Conservation (phyloP, 768 basidiomycete species). For the Leccinellum albellum region DNA sequence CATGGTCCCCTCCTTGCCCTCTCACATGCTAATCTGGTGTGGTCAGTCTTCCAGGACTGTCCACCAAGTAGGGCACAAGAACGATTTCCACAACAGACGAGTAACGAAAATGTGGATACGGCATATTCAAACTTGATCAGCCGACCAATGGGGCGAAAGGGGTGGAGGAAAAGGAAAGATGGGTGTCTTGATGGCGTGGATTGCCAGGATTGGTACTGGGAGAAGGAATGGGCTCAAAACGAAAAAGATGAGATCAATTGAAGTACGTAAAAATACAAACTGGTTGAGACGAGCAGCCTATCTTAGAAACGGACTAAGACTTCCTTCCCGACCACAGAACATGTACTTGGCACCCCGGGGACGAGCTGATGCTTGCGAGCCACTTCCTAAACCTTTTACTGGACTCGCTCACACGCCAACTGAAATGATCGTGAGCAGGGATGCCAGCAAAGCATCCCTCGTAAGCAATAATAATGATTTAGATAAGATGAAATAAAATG, state of each 20-base stretch:
- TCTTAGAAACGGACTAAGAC: no score
- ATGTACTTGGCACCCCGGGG: no score
- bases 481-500: no score
- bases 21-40: conserved; percentile 12
- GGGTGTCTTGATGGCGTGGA: conserved; percentile 40
- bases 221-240: conserved; percentile 30
- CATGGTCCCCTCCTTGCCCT: conserved; percentile 23
- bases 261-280: no score
- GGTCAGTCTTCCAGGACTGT: conserved; percentile 21
- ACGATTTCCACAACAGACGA: conserved; percentile 1
- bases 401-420: background rate
- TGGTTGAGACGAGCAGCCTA: no score
- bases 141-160: conserved; percentile 53
- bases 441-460: background rate
- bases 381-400: background rate
- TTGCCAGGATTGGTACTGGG: no score
- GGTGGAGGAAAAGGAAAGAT: conserved; percentile 43
- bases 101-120: conserved; percentile 41
- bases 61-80: conserved; percentile 1
- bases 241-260: no score
- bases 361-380: no score
- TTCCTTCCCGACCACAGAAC: no score
- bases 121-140: conserved; percentile 67
- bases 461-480: no score
- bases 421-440: background rate